Percentiles rank a stretch among this genome's conserved stretches.
phyloP scores from a whole-genome alignment of 2,329 filamentous ascomycete genomes.

The Venturia aucupariae region DNA sequence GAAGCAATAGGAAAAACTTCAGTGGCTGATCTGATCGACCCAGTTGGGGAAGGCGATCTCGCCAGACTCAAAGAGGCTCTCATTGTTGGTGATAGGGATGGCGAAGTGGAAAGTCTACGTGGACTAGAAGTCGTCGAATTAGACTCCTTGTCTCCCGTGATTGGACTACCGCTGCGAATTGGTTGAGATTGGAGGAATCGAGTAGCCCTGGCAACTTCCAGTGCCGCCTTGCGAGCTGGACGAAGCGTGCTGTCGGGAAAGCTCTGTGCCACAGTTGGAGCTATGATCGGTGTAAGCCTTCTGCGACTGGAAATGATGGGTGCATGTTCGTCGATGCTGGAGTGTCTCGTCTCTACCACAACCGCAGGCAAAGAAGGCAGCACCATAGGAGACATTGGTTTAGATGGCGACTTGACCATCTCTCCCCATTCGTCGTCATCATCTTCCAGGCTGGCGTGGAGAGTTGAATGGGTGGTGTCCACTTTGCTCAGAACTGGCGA shows the following conservation, averaged over 20 bases:
- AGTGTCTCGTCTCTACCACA: background rate
- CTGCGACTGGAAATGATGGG: background rate
- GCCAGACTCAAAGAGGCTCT: background rate
- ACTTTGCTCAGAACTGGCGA: background rate
- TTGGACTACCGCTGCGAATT: background rate
- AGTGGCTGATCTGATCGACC: background rate
- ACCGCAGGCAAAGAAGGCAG: background rate
- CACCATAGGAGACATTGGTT: background rate
- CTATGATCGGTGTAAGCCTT: background rate
- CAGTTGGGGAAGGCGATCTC: background rate
- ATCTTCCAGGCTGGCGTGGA: background rate
- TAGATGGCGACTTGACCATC: conserved; percentile 7
- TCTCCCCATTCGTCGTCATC: conserved; percentile 14
- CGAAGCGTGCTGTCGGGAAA: conserved; percentile 8
- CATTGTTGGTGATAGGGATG: background rate
- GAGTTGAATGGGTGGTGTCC: background rate
- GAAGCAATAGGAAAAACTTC: background rate
- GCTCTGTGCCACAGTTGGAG: background rate
- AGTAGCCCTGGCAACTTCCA: background rate
- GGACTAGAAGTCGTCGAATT: background rate
- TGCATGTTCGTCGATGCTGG: too few relatives aligned
- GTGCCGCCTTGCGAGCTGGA: conserved; percentile 10
- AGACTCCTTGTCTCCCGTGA: background rate
- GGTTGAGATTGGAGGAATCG: conserved; percentile 6
- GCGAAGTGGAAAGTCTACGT: background rate